Percentiles rank a stretch among this genome's conserved stretches.
Conservation (phyloP, 106 monocot species). For the Acorus gramineus region DNA sequence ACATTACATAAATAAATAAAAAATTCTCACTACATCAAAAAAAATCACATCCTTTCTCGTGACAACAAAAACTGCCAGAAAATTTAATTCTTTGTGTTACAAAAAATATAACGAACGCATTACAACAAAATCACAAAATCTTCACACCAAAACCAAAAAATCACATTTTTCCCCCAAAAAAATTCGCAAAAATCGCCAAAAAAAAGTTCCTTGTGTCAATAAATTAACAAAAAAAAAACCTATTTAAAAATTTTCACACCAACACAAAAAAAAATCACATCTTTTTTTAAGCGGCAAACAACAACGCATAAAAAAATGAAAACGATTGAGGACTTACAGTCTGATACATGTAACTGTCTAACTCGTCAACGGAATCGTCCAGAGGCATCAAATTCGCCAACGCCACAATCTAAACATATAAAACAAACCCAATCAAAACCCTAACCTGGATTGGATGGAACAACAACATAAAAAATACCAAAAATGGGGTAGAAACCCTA, state of each 20-base stretch:
- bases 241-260: background rate
- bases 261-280: background rate
- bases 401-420: conserved; percentile 53
- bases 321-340: conserved; percentile 38
- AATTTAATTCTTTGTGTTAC: too few species aligned
- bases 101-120: too few species aligned
- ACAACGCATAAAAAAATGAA: background rate
- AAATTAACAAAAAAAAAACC: too few species aligned
- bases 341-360: conserved; percentile 99
- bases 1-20: too few species aligned
- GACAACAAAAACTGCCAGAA: too few species aligned
- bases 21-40: too few species aligned
- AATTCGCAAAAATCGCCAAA: too few species aligned
- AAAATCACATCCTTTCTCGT: too few species aligned
- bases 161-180: too few species aligned
- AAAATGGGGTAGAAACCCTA: background rate
- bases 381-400: conserved; percentile 85
- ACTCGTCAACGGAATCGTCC: conserved; percentile 86
- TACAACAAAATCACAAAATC: too few species aligned
- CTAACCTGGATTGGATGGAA: background rate
- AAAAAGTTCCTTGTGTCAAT: too few species aligned
- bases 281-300: background rate
- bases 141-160: too few species aligned
- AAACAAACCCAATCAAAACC: background rate
- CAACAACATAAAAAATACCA: background rate